Evolutionary conservation across 805 yeast species (phyloP).

Genomic region (Teunomyces aglyptinius): DNA sequence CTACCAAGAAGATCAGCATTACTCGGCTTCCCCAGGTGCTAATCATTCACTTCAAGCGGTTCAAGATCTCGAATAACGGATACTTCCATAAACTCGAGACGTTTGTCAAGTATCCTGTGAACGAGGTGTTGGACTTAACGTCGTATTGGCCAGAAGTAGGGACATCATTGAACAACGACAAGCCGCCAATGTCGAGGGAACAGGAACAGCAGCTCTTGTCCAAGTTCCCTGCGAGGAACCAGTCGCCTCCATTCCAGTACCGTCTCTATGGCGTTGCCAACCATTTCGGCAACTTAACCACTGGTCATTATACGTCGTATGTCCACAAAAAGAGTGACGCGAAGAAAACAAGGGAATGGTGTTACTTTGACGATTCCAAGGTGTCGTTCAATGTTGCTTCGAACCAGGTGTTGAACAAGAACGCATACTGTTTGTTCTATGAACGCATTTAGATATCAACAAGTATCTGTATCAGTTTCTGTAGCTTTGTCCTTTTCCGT

Average conservation of each 20-base stretch:
- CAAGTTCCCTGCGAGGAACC: slow-evolving; percentile 64
- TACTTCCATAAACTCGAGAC: slow-evolving; percentile 58
- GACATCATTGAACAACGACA: slow-evolving; percentile 18
- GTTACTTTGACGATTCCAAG: slow-evolving; percentile 76
- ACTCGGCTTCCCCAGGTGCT: slow-evolving; percentile 76
- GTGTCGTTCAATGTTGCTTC: slow-evolving; percentile 52
- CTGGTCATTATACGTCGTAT: slow-evolving; percentile 87
- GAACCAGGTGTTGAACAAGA: slow-evolving; percentile 59
- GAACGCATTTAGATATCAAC: slow-evolving; percentile 29
- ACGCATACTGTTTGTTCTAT: slow-evolving; percentile 84
- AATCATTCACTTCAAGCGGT: slow-evolving; percentile 83
- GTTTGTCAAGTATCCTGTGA: slow-evolving; percentile 65
- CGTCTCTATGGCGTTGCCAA: slow-evolving; percentile 77
- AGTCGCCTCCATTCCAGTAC: slow-evolving; percentile 76
- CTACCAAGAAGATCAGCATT: slow-evolving; percentile 68
- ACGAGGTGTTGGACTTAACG: slow-evolving; percentile 56
- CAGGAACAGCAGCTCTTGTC: slow-evolving; percentile 46
- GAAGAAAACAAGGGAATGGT: slow-evolving; percentile 62
- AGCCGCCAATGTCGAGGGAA: slow-evolving; percentile 30
- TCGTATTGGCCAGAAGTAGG: slow-evolving; percentile 67
- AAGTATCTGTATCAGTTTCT: not conserved
- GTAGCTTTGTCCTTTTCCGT: slow-evolving; percentile 14
- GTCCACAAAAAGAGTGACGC: slow-evolving; percentile 53
- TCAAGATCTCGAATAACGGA: slow-evolving; percentile 49
- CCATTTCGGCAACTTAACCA: slow-evolving; percentile 76